These are phyloP conservation scores for Allomyces arbusculus DNA, from an alignment of 192 early-diverging fungal species.

Conservation along the genomic window DNA sequence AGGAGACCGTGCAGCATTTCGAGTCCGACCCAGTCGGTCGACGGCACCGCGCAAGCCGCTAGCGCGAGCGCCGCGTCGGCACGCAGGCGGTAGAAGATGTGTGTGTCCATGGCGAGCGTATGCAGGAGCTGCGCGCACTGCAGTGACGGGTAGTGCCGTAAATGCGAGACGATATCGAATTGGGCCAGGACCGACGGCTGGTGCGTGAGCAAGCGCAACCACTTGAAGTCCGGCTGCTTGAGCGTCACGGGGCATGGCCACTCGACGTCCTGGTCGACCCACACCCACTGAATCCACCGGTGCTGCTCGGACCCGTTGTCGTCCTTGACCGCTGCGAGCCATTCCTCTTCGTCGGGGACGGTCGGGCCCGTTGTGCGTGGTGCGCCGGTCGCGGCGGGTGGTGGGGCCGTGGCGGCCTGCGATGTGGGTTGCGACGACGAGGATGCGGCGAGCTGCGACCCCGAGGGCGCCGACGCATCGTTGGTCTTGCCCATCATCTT, in stretches of 20 bases:
- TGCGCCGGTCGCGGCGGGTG: background rate
- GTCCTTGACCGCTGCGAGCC: background rate
- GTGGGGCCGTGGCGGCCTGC: background rate
- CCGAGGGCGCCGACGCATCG: constrained; percentile 11
- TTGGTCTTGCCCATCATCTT: constrained; percentile 21
- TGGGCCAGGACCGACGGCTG: background rate
- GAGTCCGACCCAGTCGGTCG: background rate
- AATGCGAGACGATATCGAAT: background rate
- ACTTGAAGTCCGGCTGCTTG: constrained; percentile 84
- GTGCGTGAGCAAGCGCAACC: constrained; percentile 15
- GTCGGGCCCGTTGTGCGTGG: too few species aligned
- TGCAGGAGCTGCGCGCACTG: background rate
- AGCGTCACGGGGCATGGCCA: constrained; percentile 79
- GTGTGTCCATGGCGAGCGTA: background rate
- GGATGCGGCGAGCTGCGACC: background rate
- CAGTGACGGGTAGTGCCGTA: background rate
- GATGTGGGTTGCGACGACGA: constrained; percentile 13
- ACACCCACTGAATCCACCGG: constrained; percentile 83
- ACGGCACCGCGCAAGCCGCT: background rate
- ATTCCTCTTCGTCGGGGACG: background rate
- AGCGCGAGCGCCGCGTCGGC: background rate
- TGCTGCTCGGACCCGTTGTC: constrained; percentile 12
- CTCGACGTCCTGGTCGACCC: constrained; percentile 79
- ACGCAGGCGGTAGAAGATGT: background rate
- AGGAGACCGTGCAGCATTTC: background rate